Base-by-base conservation (phyloP, 1,284 basidiomycete species). In the Sutorius eximius region DNA sequence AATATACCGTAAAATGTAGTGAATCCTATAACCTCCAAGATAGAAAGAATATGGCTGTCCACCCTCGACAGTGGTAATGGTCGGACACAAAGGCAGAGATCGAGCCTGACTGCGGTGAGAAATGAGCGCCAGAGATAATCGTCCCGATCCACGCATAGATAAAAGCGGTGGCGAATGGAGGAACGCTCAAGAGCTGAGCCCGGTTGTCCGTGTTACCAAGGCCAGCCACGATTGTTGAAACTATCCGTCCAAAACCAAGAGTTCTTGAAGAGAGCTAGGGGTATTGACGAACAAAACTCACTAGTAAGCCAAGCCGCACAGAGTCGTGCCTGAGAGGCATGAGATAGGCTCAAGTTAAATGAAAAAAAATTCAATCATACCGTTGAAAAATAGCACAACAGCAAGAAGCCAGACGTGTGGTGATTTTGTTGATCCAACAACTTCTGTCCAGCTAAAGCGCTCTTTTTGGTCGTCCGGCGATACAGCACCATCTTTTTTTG, bases 131-230 rank as follows among this genome's bases (percentile, higher is more conserved):
- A 6, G 24, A n/a, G 13, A 44, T 27, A 12, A 22, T 15, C 16
- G 30, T 11, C 30, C 18, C 13, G 24, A 34, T 12, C 37, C n/a
- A 60, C 60, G 20, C 49, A 79, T 77, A 63, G n/a, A 73, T 63
- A 58, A 80, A 82, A 13, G 78, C 77, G 16, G 68, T 62, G 2
- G 72, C 76, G 40, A 77, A 82, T 0, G 79, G 80, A 22, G 77
- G 78, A 7, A 80, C 79, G 22, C 73, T 78, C 75, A 78, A 74
- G 12, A 81, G 69, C 52, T 82, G 80, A 16, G 79, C 77, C 5
- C 62, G 62, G 15, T 74, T 70, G 8, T 73, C 71, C 1, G 69
- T 71, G 57, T 75, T 79, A n/a, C 78, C 79, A 15, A 82, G 70
- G 18, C 68, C 60, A 40, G 69, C 69, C 6, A 83, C 73, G 51